Evolutionary conservation across 2,329 filamentous ascomycete species (phyloP).

Genomic region (Paecilomyces fulvus): DNA sequence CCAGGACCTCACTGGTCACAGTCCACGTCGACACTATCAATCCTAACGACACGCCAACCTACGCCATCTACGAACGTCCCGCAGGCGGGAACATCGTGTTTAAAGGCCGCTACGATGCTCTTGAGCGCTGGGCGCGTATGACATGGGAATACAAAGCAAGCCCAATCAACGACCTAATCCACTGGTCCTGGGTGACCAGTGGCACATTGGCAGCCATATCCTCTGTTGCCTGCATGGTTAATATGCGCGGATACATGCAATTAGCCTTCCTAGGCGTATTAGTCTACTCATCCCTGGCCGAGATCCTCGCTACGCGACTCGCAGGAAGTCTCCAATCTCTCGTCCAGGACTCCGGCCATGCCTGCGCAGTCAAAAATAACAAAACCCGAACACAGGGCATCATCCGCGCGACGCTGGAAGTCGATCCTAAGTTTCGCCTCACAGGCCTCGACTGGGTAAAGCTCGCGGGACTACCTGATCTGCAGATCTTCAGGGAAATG

Average conservation of each 20-base stretch:
- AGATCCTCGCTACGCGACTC: slow-evolving; percentile 19
- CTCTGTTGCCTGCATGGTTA: slow-evolving; percentile 27
- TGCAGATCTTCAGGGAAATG: slow-evolving; percentile 15
- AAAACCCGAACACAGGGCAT: slow-evolving; percentile 9
- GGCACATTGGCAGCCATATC: slow-evolving; percentile 18
- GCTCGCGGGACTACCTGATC: slow-evolving; percentile 13
- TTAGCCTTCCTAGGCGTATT: slow-evolving; percentile 20
- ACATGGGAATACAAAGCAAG: slow-evolving; percentile 20
- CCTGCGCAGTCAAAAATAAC: slow-evolving; percentile 6
- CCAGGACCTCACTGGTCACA: slow-evolving; percentile 15
- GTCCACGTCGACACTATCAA: slow-evolving; percentile 9
- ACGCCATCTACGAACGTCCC: slow-evolving; percentile 23
- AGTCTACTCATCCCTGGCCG: slow-evolving; percentile 19
- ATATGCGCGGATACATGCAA: slow-evolving; percentile 23
- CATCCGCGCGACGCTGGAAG: slow-evolving; percentile 14
- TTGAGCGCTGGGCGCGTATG: slow-evolving; percentile 22
- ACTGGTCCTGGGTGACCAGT: slow-evolving; percentile 21
- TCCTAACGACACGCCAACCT: slow-evolving; percentile 11
- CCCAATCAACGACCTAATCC: slow-evolving; percentile 10
- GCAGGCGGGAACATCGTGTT: slow-evolving; percentile 25
- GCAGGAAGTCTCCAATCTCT: slow-evolving; percentile 15
- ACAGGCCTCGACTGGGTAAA: slow-evolving; percentile 15
- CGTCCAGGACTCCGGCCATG: slow-evolving; percentile 7
- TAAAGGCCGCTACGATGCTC: slow-evolving; percentile 18
- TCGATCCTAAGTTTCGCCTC: slow-evolving; percentile 9